phyloP scores from a whole-genome alignment of 441 rosid genomes.

The Populus trichocarpa region DNA sequence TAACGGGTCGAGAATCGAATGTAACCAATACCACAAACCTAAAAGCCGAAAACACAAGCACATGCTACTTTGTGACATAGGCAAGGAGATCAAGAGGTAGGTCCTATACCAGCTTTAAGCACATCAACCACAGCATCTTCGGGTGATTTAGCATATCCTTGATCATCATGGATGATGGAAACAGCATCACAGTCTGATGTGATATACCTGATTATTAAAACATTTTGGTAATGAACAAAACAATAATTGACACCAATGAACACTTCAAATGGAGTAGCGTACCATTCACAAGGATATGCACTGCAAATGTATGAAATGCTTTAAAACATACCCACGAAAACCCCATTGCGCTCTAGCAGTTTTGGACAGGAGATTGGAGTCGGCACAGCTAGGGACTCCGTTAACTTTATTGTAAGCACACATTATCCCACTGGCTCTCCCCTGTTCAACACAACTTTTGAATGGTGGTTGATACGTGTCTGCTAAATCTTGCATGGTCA shows the following conservation, averaged over 20 bases:
- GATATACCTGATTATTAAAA: conserved; percentile 46
- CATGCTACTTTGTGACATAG: background rate
- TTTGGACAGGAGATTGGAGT: conserved; percentile 52
- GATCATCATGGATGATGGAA: conserved; percentile 56
- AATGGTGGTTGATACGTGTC: conserved; percentile 93
- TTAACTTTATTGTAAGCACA: conserved; percentile 90
- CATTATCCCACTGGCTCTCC: conserved; percentile 88
- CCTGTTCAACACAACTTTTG: conserved; percentile 70
- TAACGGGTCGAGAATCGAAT: background rate
- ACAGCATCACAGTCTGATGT: conserved; percentile 90
- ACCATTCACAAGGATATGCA: background rate
- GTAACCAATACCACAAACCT: background rate
- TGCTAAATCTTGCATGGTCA: conserved; percentile 74
- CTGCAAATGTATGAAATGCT: background rate
- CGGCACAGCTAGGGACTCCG: conserved; percentile 91
- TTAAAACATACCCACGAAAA: conserved; percentile 64
- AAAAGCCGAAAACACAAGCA: conserved; percentile 9
- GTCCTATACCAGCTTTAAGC: conserved; percentile 42
- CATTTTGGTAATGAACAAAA: background rate
- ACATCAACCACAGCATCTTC: conserved; percentile 82
- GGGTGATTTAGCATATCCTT: conserved; percentile 60
- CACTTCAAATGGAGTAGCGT: background rate
- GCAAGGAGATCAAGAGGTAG: background rate
- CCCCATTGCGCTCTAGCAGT: conserved; percentile 70
- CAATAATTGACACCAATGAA: background rate